These are phyloP conservation scores for Backusella tarrabulga DNA, from an alignment of 192 early-diverging fungal genomes.

Conservation along the genomic window DNA sequence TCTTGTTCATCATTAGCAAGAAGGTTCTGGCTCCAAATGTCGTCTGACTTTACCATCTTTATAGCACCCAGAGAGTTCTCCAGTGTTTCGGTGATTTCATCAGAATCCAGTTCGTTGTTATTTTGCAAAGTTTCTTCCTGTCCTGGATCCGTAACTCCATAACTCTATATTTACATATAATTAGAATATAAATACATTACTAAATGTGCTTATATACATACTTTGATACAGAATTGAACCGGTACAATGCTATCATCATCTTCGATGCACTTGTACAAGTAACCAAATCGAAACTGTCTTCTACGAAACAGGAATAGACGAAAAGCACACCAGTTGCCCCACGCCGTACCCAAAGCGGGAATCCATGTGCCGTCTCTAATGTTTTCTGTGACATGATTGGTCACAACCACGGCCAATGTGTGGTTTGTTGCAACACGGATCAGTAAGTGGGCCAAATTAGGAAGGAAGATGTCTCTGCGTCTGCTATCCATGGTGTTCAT, in stretches of 20 bases:
- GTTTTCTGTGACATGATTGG: conserved; percentile 11
- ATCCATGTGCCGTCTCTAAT: background rate
- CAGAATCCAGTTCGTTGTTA: background rate
- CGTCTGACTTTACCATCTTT: background rate
- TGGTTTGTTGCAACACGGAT: conserved; percentile 1
- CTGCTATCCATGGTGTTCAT: background rate
- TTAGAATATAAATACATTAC: background rate
- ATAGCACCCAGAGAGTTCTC: background rate
- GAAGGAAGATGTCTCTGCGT: background rate
- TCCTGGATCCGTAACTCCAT: background rate
- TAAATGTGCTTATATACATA: background rate
- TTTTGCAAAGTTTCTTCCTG: background rate
- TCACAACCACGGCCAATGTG: conserved; percentile 11
- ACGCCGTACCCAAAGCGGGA: conserved; percentile 2
- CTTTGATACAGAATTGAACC: background rate
- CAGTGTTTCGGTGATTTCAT: background rate
- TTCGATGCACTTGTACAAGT: background rate
- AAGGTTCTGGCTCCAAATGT: background rate
- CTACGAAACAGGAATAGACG: conserved; percentile 16
- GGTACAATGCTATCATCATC: background rate
- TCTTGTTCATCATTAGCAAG: background rate
- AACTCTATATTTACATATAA: background rate
- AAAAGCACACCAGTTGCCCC: conserved; percentile 10
- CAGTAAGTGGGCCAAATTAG: conserved; percentile 1
- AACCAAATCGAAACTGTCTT: background rate